These are phyloP conservation scores for Erysimum pusillum DNA, from an alignment of 441 rosid species.

Conservation along the genomic window DNA sequence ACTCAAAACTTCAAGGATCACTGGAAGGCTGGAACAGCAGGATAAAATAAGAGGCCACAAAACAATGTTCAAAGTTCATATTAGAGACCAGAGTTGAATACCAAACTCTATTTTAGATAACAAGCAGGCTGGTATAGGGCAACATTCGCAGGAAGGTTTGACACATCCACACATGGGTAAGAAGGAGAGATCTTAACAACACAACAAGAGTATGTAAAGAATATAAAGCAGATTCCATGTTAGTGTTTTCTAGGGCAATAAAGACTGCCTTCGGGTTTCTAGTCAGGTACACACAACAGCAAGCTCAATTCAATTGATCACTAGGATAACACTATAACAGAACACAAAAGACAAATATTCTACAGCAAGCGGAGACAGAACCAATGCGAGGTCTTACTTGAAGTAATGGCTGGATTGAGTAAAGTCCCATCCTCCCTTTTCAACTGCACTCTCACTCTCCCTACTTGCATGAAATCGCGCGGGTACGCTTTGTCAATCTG, in stretches of 20 bases:
- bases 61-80: not conserved
- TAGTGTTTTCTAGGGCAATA: not conserved
- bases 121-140: not conserved
- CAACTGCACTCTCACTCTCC: conserved; percentile 87
- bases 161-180: not conserved
- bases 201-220: not conserved
- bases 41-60: not conserved
- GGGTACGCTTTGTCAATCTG: conserved; percentile 97
- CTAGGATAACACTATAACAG: not conserved
- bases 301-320: conserved; percentile 2
- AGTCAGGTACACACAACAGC: not conserved
- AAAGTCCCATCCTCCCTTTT: conserved; percentile 90
- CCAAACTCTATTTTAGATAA: conserved; percentile 4
- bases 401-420: conserved; percentile 77
- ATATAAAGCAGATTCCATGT: not conserved
- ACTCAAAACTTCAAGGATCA: not conserved
- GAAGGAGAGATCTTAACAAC: conserved; percentile 4
- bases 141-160: not conserved
- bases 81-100: not conserved
- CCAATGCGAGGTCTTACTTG: conserved; percentile 61
- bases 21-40: not conserved
- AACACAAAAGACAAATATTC: not conserved
- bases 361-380: not conserved
- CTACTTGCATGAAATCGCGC: conserved; percentile 95
- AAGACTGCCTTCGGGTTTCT: not conserved